Evolutionary conservation across 768 basidiomycete species (phyloP).

Genomic region (Albatrellus ellisii): DNA sequence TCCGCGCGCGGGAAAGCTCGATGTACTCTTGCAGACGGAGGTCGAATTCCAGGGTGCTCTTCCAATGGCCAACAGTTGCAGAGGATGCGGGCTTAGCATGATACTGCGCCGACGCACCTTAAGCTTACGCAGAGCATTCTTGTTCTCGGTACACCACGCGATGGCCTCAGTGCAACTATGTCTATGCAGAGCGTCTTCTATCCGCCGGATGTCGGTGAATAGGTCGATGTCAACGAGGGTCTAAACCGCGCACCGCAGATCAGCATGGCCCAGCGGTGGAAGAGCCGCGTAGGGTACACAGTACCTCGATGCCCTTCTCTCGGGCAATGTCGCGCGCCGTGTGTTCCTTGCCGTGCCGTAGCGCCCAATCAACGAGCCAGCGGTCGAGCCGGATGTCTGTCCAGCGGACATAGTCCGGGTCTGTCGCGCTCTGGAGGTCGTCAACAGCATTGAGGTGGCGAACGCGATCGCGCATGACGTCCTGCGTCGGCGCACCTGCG

Average conservation of each 20-base stretch:
- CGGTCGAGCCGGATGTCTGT: constrained; percentile 69
- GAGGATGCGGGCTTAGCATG: constrained; percentile 3
- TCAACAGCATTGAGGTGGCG: constrained; percentile 60
- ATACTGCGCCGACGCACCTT: constrained; percentile 38
- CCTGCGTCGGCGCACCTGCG: constrained; percentile 42
- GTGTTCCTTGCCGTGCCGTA: constrained; percentile 65
- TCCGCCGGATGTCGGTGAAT: constrained; percentile 78
- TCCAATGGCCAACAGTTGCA: constrained; percentile 2
- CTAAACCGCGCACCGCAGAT: constrained; percentile 27
- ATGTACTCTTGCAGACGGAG: constrained; percentile 94
- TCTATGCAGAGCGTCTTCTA: constrained; percentile 63
- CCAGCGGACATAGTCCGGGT: constrained; percentile 60
- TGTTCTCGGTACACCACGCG: constrained; percentile 94
- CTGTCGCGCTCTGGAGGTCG: constrained; percentile 33
- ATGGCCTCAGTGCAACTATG: constrained; percentile 84
- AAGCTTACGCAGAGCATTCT: constrained; percentile 80
- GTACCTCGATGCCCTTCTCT: constrained; percentile 69
- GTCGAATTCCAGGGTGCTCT: constrained; percentile 95
- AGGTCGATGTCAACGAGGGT: constrained; percentile 83
- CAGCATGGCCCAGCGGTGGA: constrained; percentile 2
- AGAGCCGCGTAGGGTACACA: neutral
- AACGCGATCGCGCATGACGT: constrained; percentile 62
- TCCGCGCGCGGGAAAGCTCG: constrained; percentile 65
- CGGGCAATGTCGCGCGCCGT: constrained; percentile 68
- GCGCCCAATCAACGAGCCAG: constrained; percentile 89